Percentiles rank a stretch among this genome's conserved stretches.
These are phyloP conservation scores for Porphyra umbilicalis DNA, from an alignment of 31 red algal genomes.

Conservation along the genomic window DNA sequence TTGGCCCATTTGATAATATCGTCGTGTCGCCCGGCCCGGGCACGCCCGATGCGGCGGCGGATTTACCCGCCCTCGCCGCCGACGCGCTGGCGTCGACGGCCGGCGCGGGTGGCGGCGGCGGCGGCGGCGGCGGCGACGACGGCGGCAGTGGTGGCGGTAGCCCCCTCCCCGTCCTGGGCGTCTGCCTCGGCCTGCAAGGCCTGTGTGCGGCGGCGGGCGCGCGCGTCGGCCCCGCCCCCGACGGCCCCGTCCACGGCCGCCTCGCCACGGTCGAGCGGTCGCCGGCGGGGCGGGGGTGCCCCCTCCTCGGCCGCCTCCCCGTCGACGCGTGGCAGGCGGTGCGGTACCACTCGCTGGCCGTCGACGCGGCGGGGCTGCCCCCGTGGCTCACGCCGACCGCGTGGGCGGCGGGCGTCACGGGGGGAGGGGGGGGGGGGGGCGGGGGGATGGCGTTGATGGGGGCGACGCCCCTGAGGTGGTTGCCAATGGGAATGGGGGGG, in stretches of 20 bases:
- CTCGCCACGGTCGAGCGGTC: slow-evolving; percentile 31
- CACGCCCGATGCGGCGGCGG: slow-evolving; percentile 31
- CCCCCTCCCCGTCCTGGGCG: slow-evolving; percentile 72
- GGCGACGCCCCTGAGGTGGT: no score
- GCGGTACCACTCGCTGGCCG: slow-evolving; percentile 88
- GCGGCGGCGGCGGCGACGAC: no score
- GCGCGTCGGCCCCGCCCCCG: slow-evolving; percentile 15
- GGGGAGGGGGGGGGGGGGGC: neutral
- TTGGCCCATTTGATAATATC: slow-evolving; percentile 36
- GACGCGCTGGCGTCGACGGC: slow-evolving; percentile 9
- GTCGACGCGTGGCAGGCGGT: slow-evolving; percentile 47
- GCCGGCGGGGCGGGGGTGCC: slow-evolving; percentile 20
- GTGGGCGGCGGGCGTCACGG: slow-evolving; percentile 37
- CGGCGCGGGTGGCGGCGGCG: neutral
- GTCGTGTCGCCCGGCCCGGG: slow-evolving; percentile 90
- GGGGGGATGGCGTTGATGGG: neutral
- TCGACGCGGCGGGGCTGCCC: slow-evolving; percentile 9
- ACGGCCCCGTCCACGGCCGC: slow-evolving; percentile 49
- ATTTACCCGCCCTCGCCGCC: slow-evolving; percentile 45
- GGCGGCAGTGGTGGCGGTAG: no score
- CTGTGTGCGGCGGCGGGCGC: slow-evolving; percentile 54
- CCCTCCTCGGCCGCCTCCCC: slow-evolving; percentile 39
- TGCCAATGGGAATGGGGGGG: no score
- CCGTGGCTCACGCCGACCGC: slow-evolving; percentile 39
- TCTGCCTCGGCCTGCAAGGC: slow-evolving; percentile 95